Percentiles rank a stretch among this genome's conserved stretches.
Evolutionary conservation across 2,329 filamentous ascomycete species (phyloP).

Genomic region (Colletotrichum cereale): DNA sequence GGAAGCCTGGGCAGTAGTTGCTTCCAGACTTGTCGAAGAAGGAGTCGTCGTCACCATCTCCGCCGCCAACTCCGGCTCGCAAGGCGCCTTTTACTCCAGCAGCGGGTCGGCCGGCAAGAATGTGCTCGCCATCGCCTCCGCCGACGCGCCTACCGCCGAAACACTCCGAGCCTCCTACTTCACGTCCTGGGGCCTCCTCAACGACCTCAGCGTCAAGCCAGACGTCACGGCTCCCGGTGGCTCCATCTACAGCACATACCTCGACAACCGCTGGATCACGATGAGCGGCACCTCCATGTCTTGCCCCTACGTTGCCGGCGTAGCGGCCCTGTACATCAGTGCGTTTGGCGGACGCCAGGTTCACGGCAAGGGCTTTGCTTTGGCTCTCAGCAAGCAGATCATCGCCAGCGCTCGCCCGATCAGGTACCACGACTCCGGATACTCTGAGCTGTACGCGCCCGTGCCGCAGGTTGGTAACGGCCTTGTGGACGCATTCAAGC

Average conservation of each 20-base stretch:
- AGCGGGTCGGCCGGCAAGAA: conserved; percentile 56
- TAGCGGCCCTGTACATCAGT: conserved; percentile 53
- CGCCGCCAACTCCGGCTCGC: conserved; percentile 63
- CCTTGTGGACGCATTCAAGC: conserved; percentile 56
- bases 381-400: conserved; percentile 47
- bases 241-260: conserved; percentile 56
- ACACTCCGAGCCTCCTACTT: conserved; percentile 44
- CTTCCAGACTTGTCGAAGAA: conserved; percentile 56
- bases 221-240: conserved; percentile 59
- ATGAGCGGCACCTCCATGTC: conserved; percentile 64
- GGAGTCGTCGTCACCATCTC: conserved; percentile 64
- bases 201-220: conserved; percentile 58
- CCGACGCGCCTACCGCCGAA: conserved; percentile 42
- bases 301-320: conserved; percentile 59
- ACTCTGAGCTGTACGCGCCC: conserved; percentile 45
- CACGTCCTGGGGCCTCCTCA: conserved; percentile 58
- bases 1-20: conserved; percentile 57
- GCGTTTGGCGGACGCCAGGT: conserved; percentile 48
- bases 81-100: conserved; percentile 60
- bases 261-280: conserved; percentile 52
- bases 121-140: conserved; percentile 59
- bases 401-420: conserved; percentile 49
- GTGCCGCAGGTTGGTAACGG: conserved; percentile 57
- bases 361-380: conserved; percentile 49
- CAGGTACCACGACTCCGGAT: conserved; percentile 45